Evolutionary conservation across 2,329 filamentous ascomycete species (phyloP).

Genomic region (Arachnopeziza araneosa): DNA sequence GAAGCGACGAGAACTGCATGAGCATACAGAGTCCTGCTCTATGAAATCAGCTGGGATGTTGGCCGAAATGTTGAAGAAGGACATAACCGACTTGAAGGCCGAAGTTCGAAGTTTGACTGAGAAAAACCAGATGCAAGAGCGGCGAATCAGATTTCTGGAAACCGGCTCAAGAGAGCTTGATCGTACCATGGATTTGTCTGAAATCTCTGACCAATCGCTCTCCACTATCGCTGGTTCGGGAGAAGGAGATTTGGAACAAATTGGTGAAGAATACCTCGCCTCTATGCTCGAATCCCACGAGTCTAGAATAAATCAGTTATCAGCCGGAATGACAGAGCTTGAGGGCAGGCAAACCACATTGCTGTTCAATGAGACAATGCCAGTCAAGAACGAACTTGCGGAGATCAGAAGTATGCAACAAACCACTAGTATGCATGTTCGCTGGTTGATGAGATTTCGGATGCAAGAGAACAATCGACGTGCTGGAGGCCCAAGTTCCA

Average conservation of each 20-base stretch:
- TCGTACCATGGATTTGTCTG: conserved; percentile 18
- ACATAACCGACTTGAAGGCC: conserved; percentile 34
- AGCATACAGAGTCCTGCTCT: conserved; percentile 44
- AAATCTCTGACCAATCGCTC: conserved; percentile 23
- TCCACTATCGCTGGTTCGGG: conserved; percentile 21
- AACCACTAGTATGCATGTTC: conserved; percentile 31
- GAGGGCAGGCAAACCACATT: conserved; percentile 56
- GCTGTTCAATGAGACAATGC: conserved; percentile 56
- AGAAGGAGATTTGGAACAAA: conserved; percentile 15
- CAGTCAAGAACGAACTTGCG: conserved; percentile 56
- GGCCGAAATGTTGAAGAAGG: conserved; percentile 40
- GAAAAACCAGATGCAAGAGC: conserved; percentile 36
- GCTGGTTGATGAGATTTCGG: conserved; percentile 31
- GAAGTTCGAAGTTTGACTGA: conserved; percentile 41
- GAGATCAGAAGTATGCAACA: conserved; percentile 37
- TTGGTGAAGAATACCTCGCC: conserved; percentile 39
- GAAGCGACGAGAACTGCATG: conserved; percentile 36
- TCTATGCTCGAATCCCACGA: conserved; percentile 47
- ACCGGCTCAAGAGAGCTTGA: conserved; percentile 28
- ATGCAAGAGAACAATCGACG: conserved; percentile 27
- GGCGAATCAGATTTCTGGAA: conserved; percentile 39
- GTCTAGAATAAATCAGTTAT: conserved; percentile 50
- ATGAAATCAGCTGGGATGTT: conserved; percentile 49
- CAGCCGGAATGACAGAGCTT: conserved; percentile 51
- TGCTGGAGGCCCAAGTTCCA: conserved; percentile 10